Percentiles rank a stretch among this genome's conserved stretches.
phyloP scores from a whole-genome alignment of 805 yeast species.

The Yarrowia divulgata region DNA sequence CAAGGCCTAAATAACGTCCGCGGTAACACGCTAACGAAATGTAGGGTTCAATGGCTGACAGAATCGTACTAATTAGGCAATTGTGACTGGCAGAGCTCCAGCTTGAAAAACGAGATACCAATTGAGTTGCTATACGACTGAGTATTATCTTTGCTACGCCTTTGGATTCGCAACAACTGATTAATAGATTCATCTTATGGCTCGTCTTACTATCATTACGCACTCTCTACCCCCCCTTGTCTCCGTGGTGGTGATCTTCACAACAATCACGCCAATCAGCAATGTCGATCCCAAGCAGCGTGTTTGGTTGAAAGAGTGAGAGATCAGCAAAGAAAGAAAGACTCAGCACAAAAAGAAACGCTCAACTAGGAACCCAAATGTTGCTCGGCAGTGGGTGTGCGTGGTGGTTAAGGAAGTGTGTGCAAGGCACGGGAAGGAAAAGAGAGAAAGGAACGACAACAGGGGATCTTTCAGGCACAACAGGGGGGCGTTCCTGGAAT shows the following conservation, averaged over 20 bases:
- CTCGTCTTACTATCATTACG: conserved; percentile 12
- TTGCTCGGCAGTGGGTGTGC: conserved; percentile 19
- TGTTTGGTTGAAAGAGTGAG: conserved; percentile 9
- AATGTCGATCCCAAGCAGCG: conserved; percentile 36
- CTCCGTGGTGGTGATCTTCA: conserved; percentile 5
- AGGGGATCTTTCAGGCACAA: conserved; percentile 18
- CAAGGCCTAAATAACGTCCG: neutral
- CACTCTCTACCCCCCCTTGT: conserved; percentile 20
- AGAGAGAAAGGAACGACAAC: neutral
- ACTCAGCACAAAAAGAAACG: conserved; percentile 4
- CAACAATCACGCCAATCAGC: conserved; percentile 37
- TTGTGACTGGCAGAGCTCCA: neutral
- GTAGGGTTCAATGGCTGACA: conserved; percentile 20
- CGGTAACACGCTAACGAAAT: neutral
- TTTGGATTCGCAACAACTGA: neutral
- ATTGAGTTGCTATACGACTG: neutral
- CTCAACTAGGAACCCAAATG: neutral
- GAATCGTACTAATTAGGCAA: neutral
- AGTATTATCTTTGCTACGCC: neutral
- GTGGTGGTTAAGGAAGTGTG: conserved; percentile 20
- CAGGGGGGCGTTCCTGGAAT: conserved; percentile 30
- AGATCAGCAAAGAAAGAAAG: conserved; percentile 14
- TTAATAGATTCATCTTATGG: conserved; percentile 2
- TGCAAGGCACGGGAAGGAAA: conserved; percentile 27
- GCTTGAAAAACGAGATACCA: neutral